phyloP scores from a whole-genome alignment of 768 basidiomycete genomes.

The Baorangia bicolor region DNA sequence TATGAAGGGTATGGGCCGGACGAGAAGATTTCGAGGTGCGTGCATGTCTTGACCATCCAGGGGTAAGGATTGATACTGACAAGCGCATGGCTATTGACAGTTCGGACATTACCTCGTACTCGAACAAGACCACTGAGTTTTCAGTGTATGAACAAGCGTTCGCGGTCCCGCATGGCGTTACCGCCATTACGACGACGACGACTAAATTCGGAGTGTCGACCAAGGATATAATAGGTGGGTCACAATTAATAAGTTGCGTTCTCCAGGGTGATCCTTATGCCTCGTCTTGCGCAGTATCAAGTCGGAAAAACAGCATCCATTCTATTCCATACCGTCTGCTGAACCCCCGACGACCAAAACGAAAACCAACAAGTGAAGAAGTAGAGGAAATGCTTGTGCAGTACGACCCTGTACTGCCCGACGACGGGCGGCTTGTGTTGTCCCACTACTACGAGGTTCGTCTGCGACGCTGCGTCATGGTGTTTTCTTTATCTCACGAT shows the following conservation, averaged over 20 bases:
- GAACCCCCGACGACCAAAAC: constrained; percentile 80
- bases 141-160: constrained; percentile 68
- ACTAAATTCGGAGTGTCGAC: constrained; percentile 88
- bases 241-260: neutral
- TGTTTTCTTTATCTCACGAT: constrained; percentile 9
- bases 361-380: constrained; percentile 74
- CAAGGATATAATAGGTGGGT: constrained; percentile 82
- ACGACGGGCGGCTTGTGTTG: constrained; percentile 60
- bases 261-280: neutral
- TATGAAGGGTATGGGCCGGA: constrained; percentile 75
- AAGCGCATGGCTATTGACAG: constrained; percentile 28
- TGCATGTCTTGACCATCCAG: constrained; percentile 21
- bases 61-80: neutral
- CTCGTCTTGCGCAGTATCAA: constrained; percentile 60
- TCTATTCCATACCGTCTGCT: constrained; percentile 70
- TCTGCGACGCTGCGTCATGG: constrained; percentile 11
- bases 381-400: constrained; percentile 82
- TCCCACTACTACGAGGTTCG: constrained; percentile 57
- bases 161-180: constrained; percentile 66
- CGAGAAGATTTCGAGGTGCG: constrained; percentile 72
- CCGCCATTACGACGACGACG: constrained; percentile 68
- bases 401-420: constrained; percentile 77
- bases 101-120: constrained; percentile 54
- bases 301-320: constrained; percentile 67
- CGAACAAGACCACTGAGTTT: constrained; percentile 51